Evolutionary conservation across 2,329 filamentous ascomycete species (phyloP).

Genomic region (Fusarium avenaceum): DNA sequence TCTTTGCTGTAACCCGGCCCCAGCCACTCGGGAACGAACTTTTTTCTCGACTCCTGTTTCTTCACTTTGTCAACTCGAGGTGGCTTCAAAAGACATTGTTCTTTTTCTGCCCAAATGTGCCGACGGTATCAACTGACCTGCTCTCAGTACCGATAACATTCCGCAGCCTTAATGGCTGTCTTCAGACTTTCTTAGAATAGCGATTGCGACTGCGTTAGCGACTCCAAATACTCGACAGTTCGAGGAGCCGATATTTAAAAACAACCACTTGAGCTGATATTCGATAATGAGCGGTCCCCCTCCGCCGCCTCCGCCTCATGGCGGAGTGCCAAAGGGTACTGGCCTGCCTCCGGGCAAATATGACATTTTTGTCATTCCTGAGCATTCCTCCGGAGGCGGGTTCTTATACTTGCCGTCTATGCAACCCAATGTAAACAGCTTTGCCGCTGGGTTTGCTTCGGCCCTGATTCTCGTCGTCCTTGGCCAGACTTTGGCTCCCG

Average conservation of each 20-base stretch:
- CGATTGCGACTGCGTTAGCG: constrained; percentile 37
- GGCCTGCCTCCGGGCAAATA: constrained; percentile 90
- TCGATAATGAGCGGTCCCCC: constrained; percentile 72
- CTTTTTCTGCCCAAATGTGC: constrained; percentile 5
- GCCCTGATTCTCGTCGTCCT: constrained; percentile 80
- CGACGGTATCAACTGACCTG: constrained; percentile 31
- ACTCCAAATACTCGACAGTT: constrained; percentile 23
- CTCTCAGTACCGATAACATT: constrained; percentile 32
- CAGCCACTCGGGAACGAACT: constrained; percentile 33
- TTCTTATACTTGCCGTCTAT: constrained; percentile 96
- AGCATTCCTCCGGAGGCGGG: constrained; percentile 87
- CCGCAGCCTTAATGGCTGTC: constrained; percentile 50
- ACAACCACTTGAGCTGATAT: constrained; percentile 42
- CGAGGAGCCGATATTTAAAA: constrained; percentile 21
- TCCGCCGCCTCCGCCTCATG: constrained; percentile 89
- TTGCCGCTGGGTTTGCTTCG: constrained; percentile 85
- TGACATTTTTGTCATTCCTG: constrained; percentile 96
- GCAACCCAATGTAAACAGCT: constrained; percentile 88
- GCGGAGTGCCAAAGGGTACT: constrained; percentile 77
- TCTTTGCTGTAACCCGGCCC: constrained; percentile 26
- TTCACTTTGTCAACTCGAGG: constrained; percentile 2
- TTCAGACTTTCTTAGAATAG: constrained; percentile 47
- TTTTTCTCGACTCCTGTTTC: constrained; percentile 19
- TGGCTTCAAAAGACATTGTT: neutral
- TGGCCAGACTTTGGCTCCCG: constrained; percentile 80